phyloP scores from a whole-genome alignment of 176 grass and related monocot species.

The Coix lacrymajobi region DNA sequence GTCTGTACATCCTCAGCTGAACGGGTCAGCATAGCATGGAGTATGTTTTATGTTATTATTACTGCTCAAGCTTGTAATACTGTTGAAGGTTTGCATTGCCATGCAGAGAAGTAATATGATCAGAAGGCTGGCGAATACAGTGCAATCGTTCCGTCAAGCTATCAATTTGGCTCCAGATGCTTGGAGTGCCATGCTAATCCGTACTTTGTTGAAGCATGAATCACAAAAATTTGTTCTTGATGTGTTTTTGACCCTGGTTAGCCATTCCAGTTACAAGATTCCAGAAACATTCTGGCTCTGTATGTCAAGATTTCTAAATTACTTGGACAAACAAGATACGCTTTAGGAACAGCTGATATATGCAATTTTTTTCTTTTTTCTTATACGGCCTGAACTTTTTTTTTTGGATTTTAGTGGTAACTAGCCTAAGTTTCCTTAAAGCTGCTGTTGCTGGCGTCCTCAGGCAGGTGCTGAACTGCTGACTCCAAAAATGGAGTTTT shows the following conservation, averaged over 20 bases:
- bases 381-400: background rate
- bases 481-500: too few relatives aligned
- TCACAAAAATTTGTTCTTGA: slow-evolving; percentile 71
- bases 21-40: background rate
- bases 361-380: background rate
- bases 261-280: slow-evolving; percentile 58
- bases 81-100: slow-evolving; percentile 7
- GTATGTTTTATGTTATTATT: slow-evolving; percentile 5
- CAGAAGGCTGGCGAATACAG: slow-evolving; percentile 55
- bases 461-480: too few relatives aligned
- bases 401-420: too few relatives aligned
- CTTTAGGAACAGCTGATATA: background rate
- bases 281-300: slow-evolving; percentile 80
- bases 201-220: slow-evolving; percentile 51
- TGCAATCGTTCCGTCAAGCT: slow-evolving; percentile 59
- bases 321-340: slow-evolving; percentile 44
- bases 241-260: slow-evolving; percentile 44
- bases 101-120: slow-evolving; percentile 73
- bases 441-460: background rate
- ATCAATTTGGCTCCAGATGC: slow-evolving; percentile 63
- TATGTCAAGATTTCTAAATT: slow-evolving; percentile 76
- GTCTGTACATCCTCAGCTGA: too few relatives aligned
- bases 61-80: background rate
- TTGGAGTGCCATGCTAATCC: slow-evolving; percentile 78
- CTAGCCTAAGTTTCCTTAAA: too few relatives aligned